Evolutionary conservation across 2,329 filamentous ascomycete species (phyloP).

Genomic region (Alternaria viburni): DNA sequence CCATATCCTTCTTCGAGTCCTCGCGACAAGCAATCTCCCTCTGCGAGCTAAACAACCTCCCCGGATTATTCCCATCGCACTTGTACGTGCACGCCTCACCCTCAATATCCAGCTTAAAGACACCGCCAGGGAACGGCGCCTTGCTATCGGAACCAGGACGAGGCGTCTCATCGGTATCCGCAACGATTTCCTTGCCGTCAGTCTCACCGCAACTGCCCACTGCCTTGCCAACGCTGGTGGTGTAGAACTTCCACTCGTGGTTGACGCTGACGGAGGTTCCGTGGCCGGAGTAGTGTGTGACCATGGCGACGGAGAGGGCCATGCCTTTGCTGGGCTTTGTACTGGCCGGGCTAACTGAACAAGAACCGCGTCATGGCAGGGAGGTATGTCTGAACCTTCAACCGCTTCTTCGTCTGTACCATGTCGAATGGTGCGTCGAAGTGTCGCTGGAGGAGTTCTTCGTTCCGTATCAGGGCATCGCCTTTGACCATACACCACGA

Average conservation of each 20-base stretch:
- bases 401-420: conserved; percentile 77
- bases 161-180: background rate
- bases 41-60: background rate
- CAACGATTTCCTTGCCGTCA: background rate
- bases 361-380: conserved; percentile 86
- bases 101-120: background rate
- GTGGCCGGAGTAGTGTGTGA: background rate
- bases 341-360: conserved; percentile 56
- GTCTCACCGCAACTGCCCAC: background rate
- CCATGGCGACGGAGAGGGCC: background rate
- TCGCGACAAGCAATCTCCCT: background rate
- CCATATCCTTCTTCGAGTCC: background rate
- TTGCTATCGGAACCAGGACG: background rate
- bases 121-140: background rate
- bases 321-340: background rate
- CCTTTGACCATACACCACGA: conserved; percentile 57
- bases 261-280: background rate
- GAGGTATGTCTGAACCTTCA: conserved; percentile 76
- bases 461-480: conserved; percentile 72
- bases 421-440: conserved; percentile 86
- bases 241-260: background rate
- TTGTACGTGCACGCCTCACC: background rate
- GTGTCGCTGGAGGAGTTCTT: conserved; percentile 59
- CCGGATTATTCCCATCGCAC: background rate
- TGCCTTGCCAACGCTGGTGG: background rate